Evolutionary conservation across 2,329 filamentous ascomycete genomes (phyloP).

Genomic region (Fusarium setosum): DNA sequence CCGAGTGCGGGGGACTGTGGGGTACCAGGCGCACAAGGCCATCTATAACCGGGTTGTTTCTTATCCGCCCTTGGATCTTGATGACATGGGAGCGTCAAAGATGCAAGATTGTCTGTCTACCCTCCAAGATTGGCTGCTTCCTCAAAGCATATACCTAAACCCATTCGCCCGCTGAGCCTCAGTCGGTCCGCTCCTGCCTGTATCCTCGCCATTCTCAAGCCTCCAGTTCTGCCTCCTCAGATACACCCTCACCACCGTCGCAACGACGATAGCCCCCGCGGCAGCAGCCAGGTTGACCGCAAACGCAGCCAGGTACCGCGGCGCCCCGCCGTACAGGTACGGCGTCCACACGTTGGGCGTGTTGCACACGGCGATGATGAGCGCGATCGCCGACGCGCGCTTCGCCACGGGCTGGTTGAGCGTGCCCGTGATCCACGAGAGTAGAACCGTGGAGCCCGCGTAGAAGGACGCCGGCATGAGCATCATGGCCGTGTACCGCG

Average conservation of each 20-base stretch:
- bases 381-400: not conserved
- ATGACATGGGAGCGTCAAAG: not conserved
- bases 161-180: not conserved
- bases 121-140: not conserved
- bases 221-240: not conserved
- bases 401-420: not conserved
- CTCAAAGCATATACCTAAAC: not conserved
- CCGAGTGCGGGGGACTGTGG: not conserved
- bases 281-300: not conserved
- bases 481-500: conserved; percentile 10
- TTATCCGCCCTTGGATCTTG: too few relatives aligned
- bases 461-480: conserved; percentile 2
- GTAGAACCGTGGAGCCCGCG: not conserved
- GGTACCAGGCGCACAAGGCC: not conserved
- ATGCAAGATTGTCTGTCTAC: too few relatives aligned
- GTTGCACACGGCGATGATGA: not conserved
- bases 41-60: not conserved
- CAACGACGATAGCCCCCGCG: not conserved
- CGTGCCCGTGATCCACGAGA: not conserved
- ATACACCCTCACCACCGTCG: not conserved
- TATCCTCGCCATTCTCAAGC: not conserved
- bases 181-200: not conserved
- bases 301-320: not conserved
- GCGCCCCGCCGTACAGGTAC: not conserved
- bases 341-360: not conserved